Base-by-base conservation (phyloP, 306 rosid genomes). In the Notholithocarpus densiflorus region DNA sequence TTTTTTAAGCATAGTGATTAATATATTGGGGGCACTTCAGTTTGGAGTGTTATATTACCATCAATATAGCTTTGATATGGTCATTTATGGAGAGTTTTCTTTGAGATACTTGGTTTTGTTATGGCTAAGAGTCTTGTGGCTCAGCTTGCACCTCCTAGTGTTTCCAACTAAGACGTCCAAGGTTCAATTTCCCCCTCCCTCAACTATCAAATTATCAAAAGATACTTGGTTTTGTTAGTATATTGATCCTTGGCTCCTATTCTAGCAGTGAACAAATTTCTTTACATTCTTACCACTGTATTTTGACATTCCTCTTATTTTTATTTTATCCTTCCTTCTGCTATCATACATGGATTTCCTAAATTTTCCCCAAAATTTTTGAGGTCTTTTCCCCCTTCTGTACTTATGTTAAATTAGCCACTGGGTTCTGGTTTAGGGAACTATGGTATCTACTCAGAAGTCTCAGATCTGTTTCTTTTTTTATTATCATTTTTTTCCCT, bases 1-100 rank as follows among this genome's bases (percentile, higher is more conserved):
- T 19, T 82, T 69, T 64, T 56, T 6, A 60, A n/a, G 56, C 34
- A 69, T 37, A 77, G 32, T 68, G 45, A 55, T 56, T 54, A 61
- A 54, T 72, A 53, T 68, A 80, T 54, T 19, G 74, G 18, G 20
- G 69, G 52, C 56, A 48, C 54, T 45, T 81, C 27, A 17, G 23
- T 71, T 78, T 78, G 29, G 34, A 9, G 48, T 2, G 23, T 21
- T 48, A 31, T 54, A 31, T 31, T 5, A 31, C 34, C 34, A 31
- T 31, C 34, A 31, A 31, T 31, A 31, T 31, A 31, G 34, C 34
- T 31, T 31, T 31, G 34, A 31, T 31, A 31, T 31, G 34, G 1
- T 31, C 34, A 31, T 31, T 31, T 31, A 31, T 31, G 34, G 34
- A 31, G 34, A 31, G 1, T 31, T 31, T 31, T 31, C 34, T 31